Percentiles rank a stretch among this genome's conserved stretches.
These are phyloP conservation scores for Priceomyces medius DNA, from an alignment of 805 yeast species.

Conservation along the genomic window DNA sequence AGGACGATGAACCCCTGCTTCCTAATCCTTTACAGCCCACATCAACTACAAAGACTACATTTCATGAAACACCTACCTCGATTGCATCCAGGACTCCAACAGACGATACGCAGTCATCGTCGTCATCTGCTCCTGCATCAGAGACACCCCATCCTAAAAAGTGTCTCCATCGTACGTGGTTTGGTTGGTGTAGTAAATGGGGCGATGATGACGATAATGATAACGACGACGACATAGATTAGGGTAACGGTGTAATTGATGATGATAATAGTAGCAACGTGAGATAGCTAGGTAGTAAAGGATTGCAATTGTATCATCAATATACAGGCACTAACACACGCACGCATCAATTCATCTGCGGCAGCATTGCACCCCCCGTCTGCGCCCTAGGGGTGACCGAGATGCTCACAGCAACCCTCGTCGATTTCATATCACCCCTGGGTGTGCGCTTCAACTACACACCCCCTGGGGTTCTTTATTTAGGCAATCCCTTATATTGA, in stretches of 20 bases:
- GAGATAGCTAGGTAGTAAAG: no score
- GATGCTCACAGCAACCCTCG: no score
- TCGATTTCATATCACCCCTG: neutral
- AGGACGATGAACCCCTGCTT: slow-evolving; percentile 35
- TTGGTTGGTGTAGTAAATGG: slow-evolving; percentile 60
- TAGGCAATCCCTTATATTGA: no score
- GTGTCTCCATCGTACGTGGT: slow-evolving; percentile 62
- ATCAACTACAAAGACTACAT: slow-evolving; percentile 6
- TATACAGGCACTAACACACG: no score
- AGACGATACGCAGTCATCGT: slow-evolving; percentile 3
- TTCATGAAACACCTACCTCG: neutral
- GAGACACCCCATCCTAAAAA: slow-evolving; percentile 30
- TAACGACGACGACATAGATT: slow-evolving; percentile 2
- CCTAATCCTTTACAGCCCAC: slow-evolving; percentile 39
- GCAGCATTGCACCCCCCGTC: no score
- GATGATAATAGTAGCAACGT: no score
- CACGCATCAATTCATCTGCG: no score
- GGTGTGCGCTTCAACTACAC: neutral
- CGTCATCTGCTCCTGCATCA: slow-evolving; percentile 4
- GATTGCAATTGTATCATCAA: no score
- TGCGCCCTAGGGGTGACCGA: no score
- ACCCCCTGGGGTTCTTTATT: slow-evolving; percentile 1
- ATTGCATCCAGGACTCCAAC: neutral
- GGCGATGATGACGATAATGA: slow-evolving; percentile 27
- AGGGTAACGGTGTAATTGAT: no score